These are phyloP conservation scores for Peronospora farinosa DNA, from an alignment of 352 stramenopile genomes.

Conservation along the genomic window DNA sequence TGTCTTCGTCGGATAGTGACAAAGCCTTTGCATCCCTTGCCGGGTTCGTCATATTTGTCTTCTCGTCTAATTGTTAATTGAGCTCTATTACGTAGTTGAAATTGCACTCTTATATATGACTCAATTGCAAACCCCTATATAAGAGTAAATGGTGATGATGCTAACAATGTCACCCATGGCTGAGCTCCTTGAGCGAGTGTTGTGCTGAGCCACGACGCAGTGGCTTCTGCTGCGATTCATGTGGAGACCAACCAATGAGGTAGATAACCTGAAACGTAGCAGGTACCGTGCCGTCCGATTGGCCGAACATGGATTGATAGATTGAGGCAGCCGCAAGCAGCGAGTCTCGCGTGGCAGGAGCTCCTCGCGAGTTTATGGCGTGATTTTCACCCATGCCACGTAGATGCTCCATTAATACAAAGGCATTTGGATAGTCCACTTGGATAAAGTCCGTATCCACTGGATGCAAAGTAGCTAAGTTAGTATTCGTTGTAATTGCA, in stretches of 20 bases:
- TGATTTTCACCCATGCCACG: constrained; percentile 95
- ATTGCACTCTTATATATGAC: background rate
- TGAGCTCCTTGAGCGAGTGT: constrained; percentile 58
- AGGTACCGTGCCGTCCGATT: constrained; percentile 84
- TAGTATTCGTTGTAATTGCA: background rate
- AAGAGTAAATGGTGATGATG: background rate
- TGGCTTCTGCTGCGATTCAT: constrained; percentile 92
- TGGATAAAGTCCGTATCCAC: constrained; percentile 96
- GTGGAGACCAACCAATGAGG: constrained; percentile 96
- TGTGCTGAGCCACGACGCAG: constrained; percentile 73
- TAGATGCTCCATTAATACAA: constrained; percentile 94
- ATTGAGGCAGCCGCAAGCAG: constrained; percentile 91
- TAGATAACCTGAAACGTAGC: constrained; percentile 96
- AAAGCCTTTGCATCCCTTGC: constrained; percentile 15
- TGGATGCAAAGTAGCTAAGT: constrained; percentile 8
- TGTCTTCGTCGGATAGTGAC: constrained; percentile 28
- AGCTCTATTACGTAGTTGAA: too few relatives aligned
- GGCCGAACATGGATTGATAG: constrained; percentile 91
- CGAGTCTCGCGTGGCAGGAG: constrained; percentile 83
- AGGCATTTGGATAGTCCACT: constrained; percentile 92
- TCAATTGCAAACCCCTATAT: background rate
- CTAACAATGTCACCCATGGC: constrained; percentile 9
- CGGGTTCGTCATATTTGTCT: constrained; percentile 25
- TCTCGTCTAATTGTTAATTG: background rate
- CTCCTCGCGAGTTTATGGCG: constrained; percentile 59